Conservation (phyloP, 1,284 basidiomycete species). For the Ustilago lituana region DNA sequence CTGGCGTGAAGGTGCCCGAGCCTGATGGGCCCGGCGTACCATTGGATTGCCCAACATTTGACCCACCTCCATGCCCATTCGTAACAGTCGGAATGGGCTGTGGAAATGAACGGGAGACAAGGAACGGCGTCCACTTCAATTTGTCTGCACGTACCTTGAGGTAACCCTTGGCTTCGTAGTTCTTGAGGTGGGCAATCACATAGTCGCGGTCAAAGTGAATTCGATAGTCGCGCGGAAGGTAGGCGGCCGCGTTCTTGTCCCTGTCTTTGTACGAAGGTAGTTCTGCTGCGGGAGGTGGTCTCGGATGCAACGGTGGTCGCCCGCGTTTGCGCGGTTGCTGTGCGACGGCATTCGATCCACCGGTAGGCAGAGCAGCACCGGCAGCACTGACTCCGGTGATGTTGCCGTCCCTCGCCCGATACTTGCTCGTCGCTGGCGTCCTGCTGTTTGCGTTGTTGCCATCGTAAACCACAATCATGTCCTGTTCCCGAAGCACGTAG, state of each 20-base stretch:
- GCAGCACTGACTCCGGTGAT: constrained; percentile 5
- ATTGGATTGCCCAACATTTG: constrained; percentile 11
- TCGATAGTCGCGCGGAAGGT: constrained; percentile 78
- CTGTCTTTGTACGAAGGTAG: constrained; percentile 40
- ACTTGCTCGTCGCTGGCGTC: constrained; percentile 53
- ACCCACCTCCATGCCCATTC: constrained; percentile 7
- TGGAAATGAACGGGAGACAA: constrained; percentile 73
- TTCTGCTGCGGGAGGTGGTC: constrained; percentile 20
- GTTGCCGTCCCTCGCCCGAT: constrained; percentile 38
- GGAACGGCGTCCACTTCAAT: constrained; percentile 94
- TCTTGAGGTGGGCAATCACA: constrained; percentile 76
- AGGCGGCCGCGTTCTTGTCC: constrained; percentile 68
- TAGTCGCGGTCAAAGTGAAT: constrained; percentile 79
- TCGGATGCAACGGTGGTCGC: constrained; percentile 26
- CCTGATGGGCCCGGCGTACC: constrained; percentile 29
- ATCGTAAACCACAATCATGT: constrained; percentile 76
- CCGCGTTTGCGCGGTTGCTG: constrained; percentile 36
- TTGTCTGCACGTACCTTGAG: constrained; percentile 82
- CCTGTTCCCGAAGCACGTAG: constrained; percentile 78
- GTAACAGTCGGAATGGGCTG: constrained; percentile 21
- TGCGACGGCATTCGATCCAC: background rate
- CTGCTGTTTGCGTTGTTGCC: constrained; percentile 47
- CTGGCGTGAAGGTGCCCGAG: constrained; percentile 28
- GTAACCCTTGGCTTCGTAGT: constrained; percentile 83
- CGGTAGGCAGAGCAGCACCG: background rate